Base-by-base conservation (phyloP, 1,284 basidiomycete genomes). In the Trichosporon inkin region DNA sequence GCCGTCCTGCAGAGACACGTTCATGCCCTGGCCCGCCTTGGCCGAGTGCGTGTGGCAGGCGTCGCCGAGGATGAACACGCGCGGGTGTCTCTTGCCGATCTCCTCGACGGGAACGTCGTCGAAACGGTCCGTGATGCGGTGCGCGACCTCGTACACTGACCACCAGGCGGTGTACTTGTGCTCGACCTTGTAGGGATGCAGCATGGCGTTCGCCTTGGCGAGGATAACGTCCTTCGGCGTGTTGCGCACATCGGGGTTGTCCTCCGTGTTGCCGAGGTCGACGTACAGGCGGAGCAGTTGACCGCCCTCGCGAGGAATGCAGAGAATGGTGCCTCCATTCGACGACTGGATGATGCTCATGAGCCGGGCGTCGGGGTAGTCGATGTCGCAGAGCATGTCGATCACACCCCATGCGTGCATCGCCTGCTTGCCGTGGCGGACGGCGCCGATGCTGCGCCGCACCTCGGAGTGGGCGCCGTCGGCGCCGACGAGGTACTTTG, bases 131-230 rank as follows among this genome's bases (percentile, higher is more conserved):
- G 70, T 16, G 90, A 75, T 82, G 11, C 82, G 64, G 57, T 75
- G 73, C 14, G 70, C 71, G 40, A 75, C 71, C 52, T 64, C 69
- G 63, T 75, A 75, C 24, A 70, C 65, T 10, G 68, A 71, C 57
- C 62, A 67, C 73, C 73, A 75, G 39, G 72, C 70, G 16, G 69
- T 63, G 55, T 65, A 60, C 37, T 67, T 64, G 47, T 73, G 80
- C 6, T 82, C 76, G 40, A 92, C 81, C 11, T 74, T 81, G 73
- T 85, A 92, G 1, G 90, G 90, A 41, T 82, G 68, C 37, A 92
- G 79, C 4, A 86, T 84, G 69, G 82, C 84, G 67, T 83, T 81
- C 8, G 86, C 88, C 65, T 83, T 79, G 61, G 85, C 79, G 0
- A 87, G 84, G 3, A 81, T 84, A 64, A 86, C 80, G 60, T 80